These are phyloP conservation scores for Phytopythium kandeliae DNA, from an alignment of 352 stramenopile species.

Conservation along the genomic window DNA sequence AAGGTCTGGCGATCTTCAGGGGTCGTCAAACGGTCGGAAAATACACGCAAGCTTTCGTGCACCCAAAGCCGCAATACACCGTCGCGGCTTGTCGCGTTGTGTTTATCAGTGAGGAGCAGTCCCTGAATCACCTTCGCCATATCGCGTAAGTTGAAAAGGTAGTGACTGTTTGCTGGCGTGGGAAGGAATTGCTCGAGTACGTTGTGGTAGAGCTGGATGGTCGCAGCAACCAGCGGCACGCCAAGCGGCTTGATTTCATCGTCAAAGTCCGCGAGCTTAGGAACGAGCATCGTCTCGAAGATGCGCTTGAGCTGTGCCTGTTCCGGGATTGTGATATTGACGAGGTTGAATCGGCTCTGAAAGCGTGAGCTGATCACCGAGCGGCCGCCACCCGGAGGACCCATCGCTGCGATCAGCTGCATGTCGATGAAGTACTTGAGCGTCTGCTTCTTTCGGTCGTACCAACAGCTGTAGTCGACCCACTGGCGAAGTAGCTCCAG, in stretches of 20 bases:
- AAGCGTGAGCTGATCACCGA: constrained; percentile 88
- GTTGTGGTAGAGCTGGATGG: constrained; percentile 84
- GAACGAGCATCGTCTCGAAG: constrained; percentile 86
- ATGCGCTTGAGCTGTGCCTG: constrained; percentile 82
- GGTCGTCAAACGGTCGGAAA: constrained; percentile 89
- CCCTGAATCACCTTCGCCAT: constrained; percentile 89
- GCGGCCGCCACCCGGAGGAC: constrained; percentile 76
- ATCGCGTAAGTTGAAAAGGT: constrained; percentile 87
- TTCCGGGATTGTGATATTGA: constrained; percentile 88
- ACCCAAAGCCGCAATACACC: constrained; percentile 84
- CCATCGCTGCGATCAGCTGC: constrained; percentile 88
- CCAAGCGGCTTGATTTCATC: constrained; percentile 85
- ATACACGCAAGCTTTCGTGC: constrained; percentile 88
- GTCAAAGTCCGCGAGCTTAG: constrained; percentile 82
- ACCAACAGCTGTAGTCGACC: constrained; percentile 92
- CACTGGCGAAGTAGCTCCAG: constrained; percentile 89
- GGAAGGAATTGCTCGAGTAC: constrained; percentile 85
- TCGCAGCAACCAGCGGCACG: constrained; percentile 62
- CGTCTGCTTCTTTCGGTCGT: constrained; percentile 88
- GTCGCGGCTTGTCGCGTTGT: constrained; percentile 64
- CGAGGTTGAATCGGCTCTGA: constrained; percentile 88
- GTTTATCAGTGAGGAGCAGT: constrained; percentile 67
- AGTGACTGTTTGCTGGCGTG: constrained; percentile 87
- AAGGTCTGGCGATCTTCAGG: constrained; percentile 87
- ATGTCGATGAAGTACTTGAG: constrained; percentile 91